Base-by-base conservation (phyloP, 306 rosid species). In the Arachis hypogaea region DNA sequence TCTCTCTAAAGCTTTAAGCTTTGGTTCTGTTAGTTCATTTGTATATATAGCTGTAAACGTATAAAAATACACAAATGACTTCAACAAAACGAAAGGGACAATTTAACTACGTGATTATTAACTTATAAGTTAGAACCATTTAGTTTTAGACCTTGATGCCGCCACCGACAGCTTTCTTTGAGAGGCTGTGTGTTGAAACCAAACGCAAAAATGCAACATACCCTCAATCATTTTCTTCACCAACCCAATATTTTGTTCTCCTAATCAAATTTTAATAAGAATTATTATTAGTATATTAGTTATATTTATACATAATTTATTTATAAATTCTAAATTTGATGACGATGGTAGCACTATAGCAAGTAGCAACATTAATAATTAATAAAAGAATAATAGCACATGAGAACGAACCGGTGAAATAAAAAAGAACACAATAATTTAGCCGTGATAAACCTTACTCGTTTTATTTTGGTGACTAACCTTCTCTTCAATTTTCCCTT, bases 91-190 rank as follows among this genome's bases (percentile, higher is more conserved):
- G 92, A 88, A 91, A 91, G 89, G 38, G 97, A 85, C 92, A 69
- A 66, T 59, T 81, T 58, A 85, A 82, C 86, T 36, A 78, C 69
- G 60, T 59, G 69, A 75, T 74, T 18, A 51, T 5, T 5, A 22
- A 22, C 28, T 22, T 22, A 22, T 22, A n/a, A 51, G 1, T 47
- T 45, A 8, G 49, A 47, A 10, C 11, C 52, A 11, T 10, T 6
- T 5, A 45, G 50, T 10, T 7, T 46, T 46, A 61, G 71, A 74
- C 72, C 43, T 40, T 36, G 71, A 68, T 69, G 33, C 75, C 63
- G 30, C 77, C 94, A 88, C 94, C 97, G 97, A 91, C 97, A 87
- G 77, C 62, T 59, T 41, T 58, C 18, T 4, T 2, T 52, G 30
- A 30, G 5, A 11, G 14, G 1, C 12, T 5, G 38, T 9, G 29